Percentiles rank a stretch among this genome's conserved stretches.
phyloP scores from a whole-genome alignment of 2,329 filamentous ascomycete genomes.

The Ambrosiella beaveri region DNA sequence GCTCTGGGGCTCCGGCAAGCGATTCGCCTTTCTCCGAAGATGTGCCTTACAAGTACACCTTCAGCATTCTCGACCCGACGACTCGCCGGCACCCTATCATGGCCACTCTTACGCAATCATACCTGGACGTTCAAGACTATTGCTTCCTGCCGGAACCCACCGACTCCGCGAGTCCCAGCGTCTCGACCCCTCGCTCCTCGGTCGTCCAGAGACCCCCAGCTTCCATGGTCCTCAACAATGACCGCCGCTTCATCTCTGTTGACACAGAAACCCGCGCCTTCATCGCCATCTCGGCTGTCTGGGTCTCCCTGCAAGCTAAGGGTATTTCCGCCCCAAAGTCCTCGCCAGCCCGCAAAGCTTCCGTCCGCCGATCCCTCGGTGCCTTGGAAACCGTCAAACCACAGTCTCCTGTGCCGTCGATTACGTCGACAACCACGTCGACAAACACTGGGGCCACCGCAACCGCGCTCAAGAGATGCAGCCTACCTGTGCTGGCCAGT shows the following conservation, averaged over 20 bases:
- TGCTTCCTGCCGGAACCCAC: conserved; percentile 7
- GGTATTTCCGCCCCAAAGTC: conserved; percentile 10
- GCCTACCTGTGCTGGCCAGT: background rate
- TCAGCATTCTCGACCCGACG: conserved; percentile 56
- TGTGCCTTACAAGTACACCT: conserved; percentile 42
- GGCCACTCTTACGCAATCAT: conserved; percentile 45
- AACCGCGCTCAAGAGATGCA: conserved; percentile 4
- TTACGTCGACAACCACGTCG: background rate
- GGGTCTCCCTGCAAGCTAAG: conserved; percentile 16
- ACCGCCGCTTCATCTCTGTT: conserved; percentile 14
- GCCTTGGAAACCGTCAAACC: background rate
- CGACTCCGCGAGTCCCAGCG: background rate
- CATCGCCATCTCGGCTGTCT: conserved; percentile 17
- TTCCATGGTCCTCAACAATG: conserved; percentile 2
- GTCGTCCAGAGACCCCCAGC: background rate
- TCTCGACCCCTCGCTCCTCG: background rate
- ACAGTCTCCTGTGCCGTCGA: background rate
- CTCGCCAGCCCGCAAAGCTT: conserved; percentile 4
- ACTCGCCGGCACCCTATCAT: conserved; percentile 58
- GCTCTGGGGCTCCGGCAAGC: conserved; percentile 15
- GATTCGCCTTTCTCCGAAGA: conserved; percentile 15
- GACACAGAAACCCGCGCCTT: conserved; percentile 15
- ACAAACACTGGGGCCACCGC: background rate
- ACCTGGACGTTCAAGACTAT: conserved; percentile 48
- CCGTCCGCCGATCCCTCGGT: conserved; percentile 2